Evolutionary conservation across 139 green algal species (phyloP), one percentile per base, ranked within the genome.

Genomic region (Coelastrella sp.): DNA sequence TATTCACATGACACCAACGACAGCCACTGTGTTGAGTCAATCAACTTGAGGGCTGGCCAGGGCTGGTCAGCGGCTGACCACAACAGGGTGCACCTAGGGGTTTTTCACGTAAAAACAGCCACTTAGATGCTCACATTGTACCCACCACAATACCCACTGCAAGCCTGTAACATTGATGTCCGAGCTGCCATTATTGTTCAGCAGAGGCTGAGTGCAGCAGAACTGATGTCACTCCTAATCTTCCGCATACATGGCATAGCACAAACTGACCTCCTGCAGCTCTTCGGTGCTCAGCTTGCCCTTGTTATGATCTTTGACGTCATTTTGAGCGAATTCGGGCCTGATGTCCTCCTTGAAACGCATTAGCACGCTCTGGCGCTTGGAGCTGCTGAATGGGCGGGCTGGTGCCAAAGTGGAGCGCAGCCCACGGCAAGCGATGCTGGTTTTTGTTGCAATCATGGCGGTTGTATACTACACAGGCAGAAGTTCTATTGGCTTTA

Each of bases 321-420:
- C 65, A 15, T 86, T 65, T 7, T n/a, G 27, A 0, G 81, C 49
- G 12, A 65, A 86, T 17, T 63, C 81, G 8, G 81, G 81, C 9
- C 81, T 27, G 19, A 57, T 22, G 59, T 74, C 59, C 10, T 86
- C 81, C 81, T 65, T 86, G 60, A 86, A 86, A 10, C n/a, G 81
- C 25, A 86, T 25, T 11, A 74, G 19, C 20, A 86, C 81, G 24
- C 74, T 58, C 9, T 14, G 24, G 74, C 74, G 74, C 74, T 86
- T 86, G 60, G 20, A 24, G 81, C 58, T 86, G n/a, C 81, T 74
- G 80, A 49, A 73, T 59, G 81, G 58, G 81, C 81, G 81, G 81
- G 60, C 60, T 57, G 80, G 80, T 61, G 59, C 56, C 19, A 61
- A 17, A 19, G 22, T 22, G 56, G 57, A 75, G 60, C 81, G 81